Percentiles rank a stretch among this genome's conserved stretches.
Evolutionary conservation across 2,329 filamentous ascomycete genomes (phyloP).

Genomic region (Phaeosphaeria sp.): DNA sequence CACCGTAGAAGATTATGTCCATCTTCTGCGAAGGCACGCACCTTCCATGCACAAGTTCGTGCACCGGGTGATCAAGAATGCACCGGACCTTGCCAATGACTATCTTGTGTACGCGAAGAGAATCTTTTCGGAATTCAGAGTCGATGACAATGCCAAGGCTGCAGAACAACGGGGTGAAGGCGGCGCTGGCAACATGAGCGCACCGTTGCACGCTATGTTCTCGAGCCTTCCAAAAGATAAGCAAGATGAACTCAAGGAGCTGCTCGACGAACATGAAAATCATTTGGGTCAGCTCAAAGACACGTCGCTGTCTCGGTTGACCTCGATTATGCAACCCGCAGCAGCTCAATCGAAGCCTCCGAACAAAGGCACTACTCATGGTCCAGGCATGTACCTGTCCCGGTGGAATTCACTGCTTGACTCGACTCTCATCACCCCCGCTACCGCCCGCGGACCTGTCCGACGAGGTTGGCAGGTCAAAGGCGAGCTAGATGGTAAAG

Average conservation of each 20-base stretch:
- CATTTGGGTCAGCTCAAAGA: conserved; percentile 65
- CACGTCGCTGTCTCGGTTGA: conserved; percentile 62
- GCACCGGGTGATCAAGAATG: conserved; percentile 72
- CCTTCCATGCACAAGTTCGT: conserved; percentile 71
- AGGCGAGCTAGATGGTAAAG: conserved; percentile 44
- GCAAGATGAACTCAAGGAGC: conserved; percentile 54
- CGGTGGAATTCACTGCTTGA: conserved; percentile 77
- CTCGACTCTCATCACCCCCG: conserved; percentile 71
- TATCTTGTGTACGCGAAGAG: conserved; percentile 68
- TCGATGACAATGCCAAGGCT: conserved; percentile 26
- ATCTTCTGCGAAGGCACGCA: conserved; percentile 69
- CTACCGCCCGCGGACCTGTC: conserved; percentile 58
- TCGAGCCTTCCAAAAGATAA: conserved; percentile 56
- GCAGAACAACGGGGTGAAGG: conserved; percentile 26
- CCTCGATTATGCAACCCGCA: conserved; percentile 57
- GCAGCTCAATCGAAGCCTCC: conserved; percentile 7
- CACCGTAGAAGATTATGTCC: conserved; percentile 74
- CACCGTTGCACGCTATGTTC: conserved; percentile 52
- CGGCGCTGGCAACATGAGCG: conserved; percentile 53
- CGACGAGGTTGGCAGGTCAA: conserved; percentile 53
- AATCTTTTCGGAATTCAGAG: conserved; percentile 63
- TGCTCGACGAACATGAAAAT: conserved; percentile 65
- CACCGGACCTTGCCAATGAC: conserved; percentile 67
- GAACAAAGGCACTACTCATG: conserved; percentile 55
- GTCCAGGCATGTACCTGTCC: conserved; percentile 74